Percentiles rank a stretch among this genome's conserved stretches.
These are phyloP conservation scores for Aeschynomene evenia DNA, from an alignment of 306 rosid genomes.

Conservation along the genomic window DNA sequence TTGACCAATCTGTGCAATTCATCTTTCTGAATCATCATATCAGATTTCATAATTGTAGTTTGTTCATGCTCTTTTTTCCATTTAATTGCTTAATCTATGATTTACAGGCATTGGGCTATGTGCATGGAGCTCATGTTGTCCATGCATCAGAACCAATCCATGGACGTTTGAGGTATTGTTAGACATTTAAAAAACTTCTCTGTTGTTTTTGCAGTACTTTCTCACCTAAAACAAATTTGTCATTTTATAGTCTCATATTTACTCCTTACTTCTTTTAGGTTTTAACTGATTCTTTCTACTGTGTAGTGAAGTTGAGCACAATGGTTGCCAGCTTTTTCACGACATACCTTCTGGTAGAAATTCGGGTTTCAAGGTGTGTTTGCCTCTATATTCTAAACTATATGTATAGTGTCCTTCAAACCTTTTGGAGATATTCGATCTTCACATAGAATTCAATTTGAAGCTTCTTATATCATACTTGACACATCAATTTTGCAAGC, in stretches of 20 bases:
- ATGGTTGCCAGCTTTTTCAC: constrained; percentile 73
- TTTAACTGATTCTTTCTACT: constrained; percentile 16
- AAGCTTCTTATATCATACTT: neutral
- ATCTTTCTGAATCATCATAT: constrained; percentile 10
- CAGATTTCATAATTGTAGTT: constrained; percentile 1
- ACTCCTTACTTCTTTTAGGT: constrained; percentile 4
- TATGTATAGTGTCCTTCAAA: neutral
- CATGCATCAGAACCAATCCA: constrained; percentile 93
- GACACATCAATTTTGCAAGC: too few species aligned
- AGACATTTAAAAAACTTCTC: constrained; percentile 9
- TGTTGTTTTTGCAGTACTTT: constrained; percentile 14
- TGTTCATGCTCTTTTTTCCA: neutral
- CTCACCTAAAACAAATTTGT: neutral
- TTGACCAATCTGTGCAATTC: neutral
- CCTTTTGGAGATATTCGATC: constrained; percentile 17
- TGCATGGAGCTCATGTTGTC: constrained; percentile 87
- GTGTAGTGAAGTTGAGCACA: constrained; percentile 87
- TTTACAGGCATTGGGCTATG: constrained; percentile 89
- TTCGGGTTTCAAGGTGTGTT: constrained; percentile 87
- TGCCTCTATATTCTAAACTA: constrained; percentile 22
- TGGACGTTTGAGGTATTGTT: constrained; percentile 82
- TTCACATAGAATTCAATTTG: neutral
- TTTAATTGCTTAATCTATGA: constrained; percentile 26
- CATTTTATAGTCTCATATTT: constrained; percentile 6
- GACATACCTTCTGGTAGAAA: constrained; percentile 80